phyloP scores from a whole-genome alignment of 805 yeast genomes.

The Nakazawaea wickerhamii region DNA sequence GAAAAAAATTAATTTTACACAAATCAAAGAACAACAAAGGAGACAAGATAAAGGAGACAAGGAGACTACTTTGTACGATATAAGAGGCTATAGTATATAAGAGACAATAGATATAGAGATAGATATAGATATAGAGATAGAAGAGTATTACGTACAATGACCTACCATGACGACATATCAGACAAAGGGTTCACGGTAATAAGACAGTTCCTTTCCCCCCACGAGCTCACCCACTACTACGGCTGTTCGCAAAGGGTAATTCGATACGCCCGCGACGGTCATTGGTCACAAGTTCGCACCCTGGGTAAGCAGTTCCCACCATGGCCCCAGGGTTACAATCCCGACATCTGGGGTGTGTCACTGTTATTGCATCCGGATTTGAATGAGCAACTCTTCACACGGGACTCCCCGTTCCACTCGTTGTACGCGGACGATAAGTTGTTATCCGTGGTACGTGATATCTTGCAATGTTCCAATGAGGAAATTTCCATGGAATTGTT shows the following conservation, averaged over 20 bases:
- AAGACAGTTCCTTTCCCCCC: conserved; percentile 33
- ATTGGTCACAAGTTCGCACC: conserved; percentile 45
- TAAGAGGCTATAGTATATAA: background rate
- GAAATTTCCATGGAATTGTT: conserved; percentile 42
- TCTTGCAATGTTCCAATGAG: conserved; percentile 32
- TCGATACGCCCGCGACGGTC: conserved; percentile 38
- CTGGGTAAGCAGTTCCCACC: conserved; percentile 52
- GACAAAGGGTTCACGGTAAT: conserved; percentile 32
- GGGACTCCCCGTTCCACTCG: conserved; percentile 30
- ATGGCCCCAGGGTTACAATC: conserved; percentile 46
- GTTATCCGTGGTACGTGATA: conserved; percentile 35
- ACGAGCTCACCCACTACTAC: conserved; percentile 32
- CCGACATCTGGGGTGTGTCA: conserved; percentile 49
- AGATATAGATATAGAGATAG: background rate
- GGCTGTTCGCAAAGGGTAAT: conserved; percentile 34
- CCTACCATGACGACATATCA: conserved; percentile 26
- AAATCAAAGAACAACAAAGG: too few relatives aligned
- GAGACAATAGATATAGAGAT: too few relatives aligned
- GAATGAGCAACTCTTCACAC: conserved; percentile 24
- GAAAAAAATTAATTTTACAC: too few relatives aligned
- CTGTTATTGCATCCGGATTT: conserved; percentile 44
- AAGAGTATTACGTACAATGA: background rate
- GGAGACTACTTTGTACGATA: too few relatives aligned
- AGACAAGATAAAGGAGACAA: too few relatives aligned
- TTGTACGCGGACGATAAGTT: conserved; percentile 34